phyloP scores from a whole-genome alignment of 352 stramenopile species.

The Blastocystis sp. region DNA sequence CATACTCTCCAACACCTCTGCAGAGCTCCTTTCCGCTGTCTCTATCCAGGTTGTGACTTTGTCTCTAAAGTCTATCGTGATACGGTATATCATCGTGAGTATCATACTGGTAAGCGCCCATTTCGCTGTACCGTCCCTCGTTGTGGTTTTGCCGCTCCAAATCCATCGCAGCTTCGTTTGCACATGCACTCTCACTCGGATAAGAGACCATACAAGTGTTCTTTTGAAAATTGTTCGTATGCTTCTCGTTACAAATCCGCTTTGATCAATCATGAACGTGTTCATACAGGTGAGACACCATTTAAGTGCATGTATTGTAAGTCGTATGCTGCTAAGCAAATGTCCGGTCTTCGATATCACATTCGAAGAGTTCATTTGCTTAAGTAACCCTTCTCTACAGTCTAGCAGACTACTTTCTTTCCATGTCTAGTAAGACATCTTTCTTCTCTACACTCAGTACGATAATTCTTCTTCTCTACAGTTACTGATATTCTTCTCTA shows the following conservation, averaged over 20 bases:
- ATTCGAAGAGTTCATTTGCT: constrained; percentile 3
- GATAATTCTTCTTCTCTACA: constrained; percentile 51
- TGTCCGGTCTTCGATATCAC: constrained; percentile 47
- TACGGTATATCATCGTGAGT: not conserved
- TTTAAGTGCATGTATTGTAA: constrained; percentile 40
- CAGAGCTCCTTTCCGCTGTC: not conserved
- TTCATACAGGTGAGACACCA: constrained; percentile 45
- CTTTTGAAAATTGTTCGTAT: constrained; percentile 16
- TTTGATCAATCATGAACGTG: constrained; percentile 43
- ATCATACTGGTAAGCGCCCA: constrained; percentile 23
- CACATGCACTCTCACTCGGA: constrained; percentile 46
- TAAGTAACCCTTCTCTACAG: not conserved
- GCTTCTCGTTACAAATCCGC: constrained; percentile 36
- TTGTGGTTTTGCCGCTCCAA: constrained; percentile 48
- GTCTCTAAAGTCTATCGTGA: not conserved
- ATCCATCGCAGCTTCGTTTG: constrained; percentile 2
- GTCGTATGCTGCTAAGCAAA: constrained; percentile 32
- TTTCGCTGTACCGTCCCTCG: constrained; percentile 1
- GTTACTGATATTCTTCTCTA: constrained; percentile 47
- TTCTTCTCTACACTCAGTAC: constrained; percentile 47
- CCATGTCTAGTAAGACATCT: no score
- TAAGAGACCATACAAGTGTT: constrained; percentile 47
- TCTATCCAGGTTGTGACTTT: constrained; percentile 41
- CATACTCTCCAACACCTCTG: not conserved
- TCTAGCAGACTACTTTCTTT: no score